Percentiles rank a stretch among this genome's conserved stretches.
These are phyloP conservation scores for Cercospora janseana DNA, from an alignment of 2,329 filamentous ascomycete species.

Conservation along the genomic window DNA sequence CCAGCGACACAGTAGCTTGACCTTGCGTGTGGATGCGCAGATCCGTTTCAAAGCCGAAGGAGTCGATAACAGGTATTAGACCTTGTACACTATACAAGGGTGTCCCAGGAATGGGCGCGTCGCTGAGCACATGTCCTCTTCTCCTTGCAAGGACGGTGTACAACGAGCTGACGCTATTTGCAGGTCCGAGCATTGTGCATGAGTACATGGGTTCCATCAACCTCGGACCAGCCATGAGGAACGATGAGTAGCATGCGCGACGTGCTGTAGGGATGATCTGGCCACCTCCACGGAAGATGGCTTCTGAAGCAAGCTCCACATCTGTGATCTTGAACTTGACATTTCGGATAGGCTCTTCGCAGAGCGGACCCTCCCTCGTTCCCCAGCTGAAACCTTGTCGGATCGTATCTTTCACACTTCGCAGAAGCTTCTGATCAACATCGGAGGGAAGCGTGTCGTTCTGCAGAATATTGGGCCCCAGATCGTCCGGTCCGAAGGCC, in stretches of 20 bases:
- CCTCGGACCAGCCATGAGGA: conserved; percentile 92
- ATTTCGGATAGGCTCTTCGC: conserved; percentile 98
- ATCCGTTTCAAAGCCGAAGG: conserved; percentile 97
- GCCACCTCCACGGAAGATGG: conserved; percentile 91
- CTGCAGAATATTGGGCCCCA: conserved; percentile 90
- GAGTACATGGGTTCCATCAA: conserved; percentile 96
- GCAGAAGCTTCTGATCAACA: conserved; percentile 87
- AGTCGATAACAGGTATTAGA: conserved; percentile 92
- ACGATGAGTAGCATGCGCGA: conserved; percentile 89
- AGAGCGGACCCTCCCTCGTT: conserved; percentile 88
- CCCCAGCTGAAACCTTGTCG: conserved; percentile 97
- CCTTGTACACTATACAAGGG: conserved; percentile 90
- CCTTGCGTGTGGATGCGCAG: conserved; percentile 94
- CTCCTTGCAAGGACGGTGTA: conserved; percentile 90
- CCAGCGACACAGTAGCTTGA: conserved; percentile 81
- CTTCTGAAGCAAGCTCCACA: conserved; percentile 78
- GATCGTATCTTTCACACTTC: conserved; percentile 85
- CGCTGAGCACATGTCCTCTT: conserved; percentile 88
- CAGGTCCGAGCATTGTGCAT: conserved; percentile 87
- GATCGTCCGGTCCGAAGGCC: conserved; percentile 96
- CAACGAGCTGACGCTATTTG: conserved; percentile 80
- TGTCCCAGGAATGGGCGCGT: conserved; percentile 89
- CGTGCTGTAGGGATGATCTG: conserved; percentile 96
- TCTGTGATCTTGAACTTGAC: conserved; percentile 97
- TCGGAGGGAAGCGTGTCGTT: conserved; percentile 94